A percentile compares a stretch with the other conserved stretches of the same genome.
Evolutionary conservation across 192 early-diverging fungal genomes (phyloP).

Genomic region (Mortierella hygrophila): DNA sequence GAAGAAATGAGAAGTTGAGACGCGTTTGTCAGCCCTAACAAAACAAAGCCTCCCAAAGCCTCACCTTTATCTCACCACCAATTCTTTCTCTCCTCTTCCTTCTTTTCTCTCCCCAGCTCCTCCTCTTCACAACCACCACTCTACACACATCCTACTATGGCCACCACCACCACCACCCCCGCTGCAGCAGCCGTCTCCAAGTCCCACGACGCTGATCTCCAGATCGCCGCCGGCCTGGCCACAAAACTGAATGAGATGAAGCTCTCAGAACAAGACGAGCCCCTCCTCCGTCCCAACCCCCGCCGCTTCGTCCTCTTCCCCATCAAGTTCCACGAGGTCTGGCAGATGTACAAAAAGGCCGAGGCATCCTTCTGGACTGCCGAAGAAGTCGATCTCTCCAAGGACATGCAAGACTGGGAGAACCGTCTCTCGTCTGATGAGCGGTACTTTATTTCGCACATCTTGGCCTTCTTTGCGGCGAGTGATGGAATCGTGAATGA

Average conservation of each 20-base stretch:
- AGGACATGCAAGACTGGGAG: constrained; percentile 94
- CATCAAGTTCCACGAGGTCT: constrained; percentile 94
- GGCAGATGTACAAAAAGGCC: constrained; percentile 99
- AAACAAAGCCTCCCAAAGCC: background rate
- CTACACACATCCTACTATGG: background rate
- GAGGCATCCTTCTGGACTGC: constrained; percentile 98
- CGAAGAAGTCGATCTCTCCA: constrained; percentile 94
- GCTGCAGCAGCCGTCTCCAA: constrained; percentile 8
- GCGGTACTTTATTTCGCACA: constrained; percentile 91
- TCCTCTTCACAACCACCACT: background rate
- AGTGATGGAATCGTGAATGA: constrained; percentile 98
- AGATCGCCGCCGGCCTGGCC: constrained; percentile 37
- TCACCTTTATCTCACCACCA: background rate
- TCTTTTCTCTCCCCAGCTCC: constrained; percentile 4
- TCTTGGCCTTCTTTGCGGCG: constrained; percentile 96
- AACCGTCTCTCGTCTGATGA: constrained; percentile 87
- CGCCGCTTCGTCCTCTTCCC: constrained; percentile 93
- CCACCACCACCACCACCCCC: background rate
- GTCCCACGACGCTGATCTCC: constrained; percentile 42
- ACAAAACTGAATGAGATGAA: constrained; percentile 48
- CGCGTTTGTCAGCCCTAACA: constrained; percentile 5
- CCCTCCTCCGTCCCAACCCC: constrained; percentile 70
- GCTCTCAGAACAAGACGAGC: constrained; percentile 57
- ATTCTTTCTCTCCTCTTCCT: background rate
- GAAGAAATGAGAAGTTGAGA: background rate